These are phyloP conservation scores for Aspergillus amoenus DNA, from an alignment of 2,329 filamentous ascomycete genomes.

Conservation along the genomic window DNA sequence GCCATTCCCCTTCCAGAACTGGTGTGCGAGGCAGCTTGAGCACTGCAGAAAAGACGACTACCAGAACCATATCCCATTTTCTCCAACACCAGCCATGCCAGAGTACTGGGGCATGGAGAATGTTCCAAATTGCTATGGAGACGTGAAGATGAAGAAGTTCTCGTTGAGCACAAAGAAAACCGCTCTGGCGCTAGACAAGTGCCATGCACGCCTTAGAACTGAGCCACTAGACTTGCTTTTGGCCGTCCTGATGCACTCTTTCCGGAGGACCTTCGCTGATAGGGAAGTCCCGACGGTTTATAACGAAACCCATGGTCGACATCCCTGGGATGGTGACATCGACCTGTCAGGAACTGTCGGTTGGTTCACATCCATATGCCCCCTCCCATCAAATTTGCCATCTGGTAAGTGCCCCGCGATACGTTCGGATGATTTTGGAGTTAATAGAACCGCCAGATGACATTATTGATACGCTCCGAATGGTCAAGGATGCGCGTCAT, in stretches of 20 bases:
- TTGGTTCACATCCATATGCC: conserved; percentile 52
- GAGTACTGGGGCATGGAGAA: conserved; percentile 39
- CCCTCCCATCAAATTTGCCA: conserved; percentile 26
- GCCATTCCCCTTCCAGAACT: conserved; percentile 40
- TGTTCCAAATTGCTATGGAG: conserved; percentile 33
- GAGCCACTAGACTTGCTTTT: conserved; percentile 40
- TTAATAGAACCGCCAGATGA: conserved; percentile 17
- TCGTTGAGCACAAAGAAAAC: conserved; percentile 32
- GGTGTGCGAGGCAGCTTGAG: conserved; percentile 35
- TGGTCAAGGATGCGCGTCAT: conserved; percentile 40
- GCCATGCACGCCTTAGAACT: conserved; percentile 34
- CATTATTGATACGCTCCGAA: conserved; percentile 34
- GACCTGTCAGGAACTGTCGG: conserved; percentile 50
- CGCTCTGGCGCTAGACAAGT: conserved; percentile 30
- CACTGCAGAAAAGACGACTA: conserved; percentile 23
- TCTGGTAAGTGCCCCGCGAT: too few relatives aligned
- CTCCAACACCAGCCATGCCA: conserved; percentile 3
- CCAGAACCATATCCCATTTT: conserved; percentile 23
- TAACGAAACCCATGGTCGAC: conserved; percentile 52
- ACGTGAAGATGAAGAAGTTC: conserved; percentile 37
- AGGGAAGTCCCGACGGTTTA: conserved; percentile 46
- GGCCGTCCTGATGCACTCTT: conserved; percentile 42
- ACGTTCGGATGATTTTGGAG: conserved; percentile 23
- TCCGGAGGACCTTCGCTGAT: conserved; percentile 44
- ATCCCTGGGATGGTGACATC: conserved; percentile 41